phyloP scores from a whole-genome alignment of 31 red algal species.

The Asparagopsis taxiformis region DNA sequence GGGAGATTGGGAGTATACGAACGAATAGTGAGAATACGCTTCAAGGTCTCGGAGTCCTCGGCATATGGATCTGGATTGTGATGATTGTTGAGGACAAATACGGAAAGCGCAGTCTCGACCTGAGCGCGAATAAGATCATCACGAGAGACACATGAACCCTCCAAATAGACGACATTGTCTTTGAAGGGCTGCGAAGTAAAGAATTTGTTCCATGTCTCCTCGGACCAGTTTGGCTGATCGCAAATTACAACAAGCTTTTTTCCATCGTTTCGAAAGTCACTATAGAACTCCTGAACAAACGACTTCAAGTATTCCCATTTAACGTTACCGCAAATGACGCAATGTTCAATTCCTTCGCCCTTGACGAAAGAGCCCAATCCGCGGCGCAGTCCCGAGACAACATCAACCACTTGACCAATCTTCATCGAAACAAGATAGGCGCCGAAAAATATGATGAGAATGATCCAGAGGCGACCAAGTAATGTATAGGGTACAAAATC shows the following conservation, averaged over 20 bases:
- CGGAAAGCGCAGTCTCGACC: constrained; percentile 63
- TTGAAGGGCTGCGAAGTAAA: constrained; percentile 54
- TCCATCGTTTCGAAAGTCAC: constrained; percentile 32
- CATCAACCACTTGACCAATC: constrained; percentile 71
- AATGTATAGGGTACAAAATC: constrained; percentile 88
- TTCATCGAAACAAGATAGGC: constrained; percentile 72
- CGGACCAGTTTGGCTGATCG: constrained; percentile 78
- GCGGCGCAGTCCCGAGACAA: constrained; percentile 59
- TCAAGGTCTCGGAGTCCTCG: constrained; percentile 84
- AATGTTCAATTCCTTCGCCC: constrained; percentile 52
- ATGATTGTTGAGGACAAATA: constrained; percentile 85
- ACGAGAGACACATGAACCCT: constrained; percentile 59
- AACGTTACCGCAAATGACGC: constrained; percentile 83
- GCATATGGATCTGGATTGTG: constrained; percentile 76
- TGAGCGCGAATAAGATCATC: constrained; percentile 73
- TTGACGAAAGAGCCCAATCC: constrained; percentile 79
- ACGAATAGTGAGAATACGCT: constrained; percentile 79
- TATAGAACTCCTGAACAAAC: constrained; percentile 83
- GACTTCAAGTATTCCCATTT: constrained; percentile 80
- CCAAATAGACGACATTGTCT: constrained; percentile 82
- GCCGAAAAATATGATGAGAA: constrained; percentile 84
- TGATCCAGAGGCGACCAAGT: constrained; percentile 83
- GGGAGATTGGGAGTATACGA: constrained; percentile 71
- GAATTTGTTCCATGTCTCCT: constrained; percentile 81
- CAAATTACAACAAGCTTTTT: constrained; percentile 81